Base-by-base conservation (phyloP, 2,329 filamentous ascomycete genomes). In the Truncatella angustata region DNA sequence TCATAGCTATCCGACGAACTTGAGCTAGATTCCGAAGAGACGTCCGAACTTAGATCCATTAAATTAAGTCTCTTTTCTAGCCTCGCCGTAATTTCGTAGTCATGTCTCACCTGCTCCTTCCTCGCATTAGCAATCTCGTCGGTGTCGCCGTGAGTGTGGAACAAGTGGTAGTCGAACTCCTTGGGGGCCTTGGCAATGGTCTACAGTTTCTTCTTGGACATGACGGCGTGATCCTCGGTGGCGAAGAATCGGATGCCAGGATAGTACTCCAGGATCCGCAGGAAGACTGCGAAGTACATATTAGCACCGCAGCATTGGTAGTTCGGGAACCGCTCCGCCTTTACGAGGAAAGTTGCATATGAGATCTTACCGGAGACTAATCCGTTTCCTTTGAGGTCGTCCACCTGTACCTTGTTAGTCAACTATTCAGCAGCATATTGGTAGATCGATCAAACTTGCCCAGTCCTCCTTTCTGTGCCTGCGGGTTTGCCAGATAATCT, bases 211-310 rank as follows among this genome's bases (percentile, higher is more conserved):
- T 53, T 45, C 28, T 49, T 53, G 10, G 35, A 18, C 36, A 53
- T 42, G 30, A 53, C 30, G 2, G 45, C 36, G 2, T 30, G 12
- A 3, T 5, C 9, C n/a, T 44, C n/a, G 4, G 59, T 61, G 3
- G 59, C 60, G 7, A 61, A 49, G 51, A 61, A 61, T 4, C 59
- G 51, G 35, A 58, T 59, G 21, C 59, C 58, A n/a, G 52, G 7
- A 12, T 51, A 51, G 39, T 51, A 51, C 58, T 73, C 71, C 4
- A 73, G 58, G 0, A 70, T 64, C 2, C 69, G 63, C 6, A 73
- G 60, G 57, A 73, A 73, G n/a, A n/a, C n/a, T n/a, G n/a, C n/a
- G n/a, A n/a, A n/a, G n/a, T n/a, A n/a, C n/a, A n/a, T n/a, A n/a
- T n/a, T n/a, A n/a, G n/a, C n/a, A n/a, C n/a, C n/a, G n/a, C n/a